phyloP scores from a whole-genome alignment of 352 stramenopile species.

The Phytopythium sindhum region DNA sequence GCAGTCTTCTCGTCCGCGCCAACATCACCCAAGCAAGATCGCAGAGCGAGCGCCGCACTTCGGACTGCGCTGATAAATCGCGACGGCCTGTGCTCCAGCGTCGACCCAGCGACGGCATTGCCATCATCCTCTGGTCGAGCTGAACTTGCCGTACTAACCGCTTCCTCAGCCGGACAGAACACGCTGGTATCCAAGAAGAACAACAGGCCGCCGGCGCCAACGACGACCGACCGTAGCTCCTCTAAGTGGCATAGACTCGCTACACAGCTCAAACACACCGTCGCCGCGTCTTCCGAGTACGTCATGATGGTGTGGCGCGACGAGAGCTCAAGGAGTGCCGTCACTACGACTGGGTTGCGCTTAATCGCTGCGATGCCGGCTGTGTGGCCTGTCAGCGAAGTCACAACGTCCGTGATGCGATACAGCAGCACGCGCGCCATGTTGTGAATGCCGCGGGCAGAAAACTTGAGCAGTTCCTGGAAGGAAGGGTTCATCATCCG shows the following conservation, averaged over 20 bases:
- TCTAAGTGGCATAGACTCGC: conserved; percentile 58
- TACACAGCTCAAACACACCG: conserved; percentile 60
- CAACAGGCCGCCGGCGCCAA: conserved; percentile 64
- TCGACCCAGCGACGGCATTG: conserved; percentile 10
- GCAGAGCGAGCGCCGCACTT: conserved; percentile 52
- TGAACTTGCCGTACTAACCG: neutral
- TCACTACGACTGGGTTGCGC: conserved; percentile 58
- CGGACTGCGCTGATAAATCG: conserved; percentile 52
- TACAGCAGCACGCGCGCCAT: conserved; percentile 65
- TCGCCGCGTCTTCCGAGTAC: conserved; percentile 55
- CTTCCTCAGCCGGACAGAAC: conserved; percentile 60
- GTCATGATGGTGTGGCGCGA: conserved; percentile 55
- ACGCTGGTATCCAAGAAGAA: conserved; percentile 60
- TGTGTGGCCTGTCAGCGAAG: conserved; percentile 35
- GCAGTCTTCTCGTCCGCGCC: conserved; percentile 11
- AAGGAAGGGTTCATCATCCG: conserved; percentile 70
- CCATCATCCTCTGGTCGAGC: neutral
- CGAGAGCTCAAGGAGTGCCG: conserved; percentile 52
- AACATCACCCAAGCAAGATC: conserved; percentile 51
- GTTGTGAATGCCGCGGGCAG: conserved; percentile 20
- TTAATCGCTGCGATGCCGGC: conserved; percentile 44
- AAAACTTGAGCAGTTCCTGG: conserved; percentile 52
- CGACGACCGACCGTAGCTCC: conserved; percentile 44
- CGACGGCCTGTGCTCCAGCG: conserved; percentile 26
- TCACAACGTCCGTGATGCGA: conserved; percentile 65